Evolutionary conservation across 2,329 filamentous ascomycete species (phyloP), one percentile per base, ranked within the genome.

Genomic region (Chaetothyriales sp.): DNA sequence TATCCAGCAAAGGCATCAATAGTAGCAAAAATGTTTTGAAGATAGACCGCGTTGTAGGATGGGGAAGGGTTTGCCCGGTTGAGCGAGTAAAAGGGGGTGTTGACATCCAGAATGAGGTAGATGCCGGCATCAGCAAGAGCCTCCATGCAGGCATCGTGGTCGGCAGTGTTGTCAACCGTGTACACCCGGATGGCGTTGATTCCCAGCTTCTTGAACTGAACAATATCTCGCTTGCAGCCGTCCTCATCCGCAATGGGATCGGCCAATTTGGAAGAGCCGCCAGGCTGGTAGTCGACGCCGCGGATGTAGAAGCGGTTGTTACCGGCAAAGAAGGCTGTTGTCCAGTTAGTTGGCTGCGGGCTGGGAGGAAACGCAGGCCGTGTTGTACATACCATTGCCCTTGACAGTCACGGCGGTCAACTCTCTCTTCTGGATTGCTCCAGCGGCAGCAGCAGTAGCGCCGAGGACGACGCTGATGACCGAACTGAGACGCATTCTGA

Each of bases 131-230:
- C 84, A 49, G 80, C 81, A 54, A 95, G 76, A 45, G 77, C 74
- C 54, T 75, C 72, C 89, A 95, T 95, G 74, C 89, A 95, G 55
- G 80, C 76, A 61, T 89, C 81, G 70, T 95, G 89, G 67, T 83
- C 70, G 60, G 74, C 71, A 48, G 81, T 81, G 76, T 95, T 95
- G 74, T 95, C 89, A 59, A 93, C 81, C 15, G 84, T 87, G 76
- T 95, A 95, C 55, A 95, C 84, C 68, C 89, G 88, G 64, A 95
- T 75, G 22, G 87, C 88, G 75, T 95, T 95, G 70, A 95, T 73
- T 47, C 88, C 87, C 48, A 95, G 75, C 59, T 87, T 78, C 73
- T 86, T 78, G 79, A 95, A 94, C 65, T 86, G 74, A 48, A 71
- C 69, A 60, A 95, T 83, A 64, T 94, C 87, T 57, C 88, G 83